Evolutionary conservation across 2,329 filamentous ascomycete genomes (phyloP), one percentile per base, ranked within the genome.

Genomic region (Neofusicoccum kwambonambiense): DNA sequence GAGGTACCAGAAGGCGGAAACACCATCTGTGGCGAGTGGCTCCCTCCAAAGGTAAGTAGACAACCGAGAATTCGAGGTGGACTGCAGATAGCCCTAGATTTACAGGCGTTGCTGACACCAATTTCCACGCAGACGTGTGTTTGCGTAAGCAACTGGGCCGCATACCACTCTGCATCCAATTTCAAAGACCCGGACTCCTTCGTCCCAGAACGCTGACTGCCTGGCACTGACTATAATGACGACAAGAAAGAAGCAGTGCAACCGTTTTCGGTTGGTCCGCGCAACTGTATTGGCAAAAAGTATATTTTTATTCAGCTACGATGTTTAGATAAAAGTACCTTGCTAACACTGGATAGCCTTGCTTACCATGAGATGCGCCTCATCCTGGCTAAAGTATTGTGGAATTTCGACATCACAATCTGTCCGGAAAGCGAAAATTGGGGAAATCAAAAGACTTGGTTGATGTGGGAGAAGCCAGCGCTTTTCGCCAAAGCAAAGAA

Each of bases 211-310:
- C 72, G 80, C 31, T 82, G 79, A 79, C 64, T 78, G 2, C 71
- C 70, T 0, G 31, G 62, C 68, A 44, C 50, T 64, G 22, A 64
- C 3, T 77, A 69, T n/a, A 69, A 67, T 0, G 67, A 69, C 19
- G 75, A 77, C 44, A 69, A 76, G 37, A 74, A 72, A 47, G 70
- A 69, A 4, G 79, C 70, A 15, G 65, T 81, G 15, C 76, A 82
- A 22, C 72, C 80, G 0, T 84, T 84, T 68, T 78, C 75, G 0
- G 71, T 77, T 39, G 82, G 81, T 0, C 73, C 79, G 0, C 71
- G 81, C n/a, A 73, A 77, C 50, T 78, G 76, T 60, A 34, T 78
- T 37, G 75, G 75, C 4, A 76, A 75, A 66, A 76, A 76, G 75
- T 76, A 69, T 66, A 73, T 70, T 12, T 17, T 27, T 7, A 6